phyloP scores from a whole-genome alignment of 257 asterid genomes.

The Lycium barbarum region DNA sequence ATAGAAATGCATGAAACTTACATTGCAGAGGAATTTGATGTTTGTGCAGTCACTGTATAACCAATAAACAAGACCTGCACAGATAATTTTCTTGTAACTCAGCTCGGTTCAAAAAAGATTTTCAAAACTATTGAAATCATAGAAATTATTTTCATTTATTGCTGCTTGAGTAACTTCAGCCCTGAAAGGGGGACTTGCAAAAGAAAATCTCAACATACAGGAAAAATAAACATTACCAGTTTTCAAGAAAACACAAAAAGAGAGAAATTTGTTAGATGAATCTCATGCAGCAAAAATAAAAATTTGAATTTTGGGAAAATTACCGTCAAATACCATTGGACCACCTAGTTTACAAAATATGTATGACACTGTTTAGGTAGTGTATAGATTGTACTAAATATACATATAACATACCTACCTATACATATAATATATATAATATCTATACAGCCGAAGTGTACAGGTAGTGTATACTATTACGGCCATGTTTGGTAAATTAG shows the following conservation, averaged over 20 bases:
- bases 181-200: background rate
- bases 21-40: conserved; percentile 17
- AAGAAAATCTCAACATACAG: background rate
- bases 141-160: conserved; percentile 12
- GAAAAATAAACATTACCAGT: no score
- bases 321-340: no score
- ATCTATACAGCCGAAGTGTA: no score
- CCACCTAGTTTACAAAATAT: no score
- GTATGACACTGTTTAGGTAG: no score
- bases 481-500: no score
- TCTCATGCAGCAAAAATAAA: no score
- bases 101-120: background rate
- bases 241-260: background rate
- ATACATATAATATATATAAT: no score
- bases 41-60: conserved; percentile 31
- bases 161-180: background rate
- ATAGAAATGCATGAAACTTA: conserved; percentile 27
- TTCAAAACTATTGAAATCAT: background rate
- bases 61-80: conserved; percentile 34
- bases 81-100: background rate
- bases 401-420: no score
- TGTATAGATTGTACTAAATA: no score
- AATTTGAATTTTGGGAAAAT: no score
- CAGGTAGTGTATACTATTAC: no score
- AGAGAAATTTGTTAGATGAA: background rate